These are phyloP conservation scores for Chaetomium olivaceum DNA, from an alignment of 2,329 filamentous ascomycete genomes.

Conservation along the genomic window DNA sequence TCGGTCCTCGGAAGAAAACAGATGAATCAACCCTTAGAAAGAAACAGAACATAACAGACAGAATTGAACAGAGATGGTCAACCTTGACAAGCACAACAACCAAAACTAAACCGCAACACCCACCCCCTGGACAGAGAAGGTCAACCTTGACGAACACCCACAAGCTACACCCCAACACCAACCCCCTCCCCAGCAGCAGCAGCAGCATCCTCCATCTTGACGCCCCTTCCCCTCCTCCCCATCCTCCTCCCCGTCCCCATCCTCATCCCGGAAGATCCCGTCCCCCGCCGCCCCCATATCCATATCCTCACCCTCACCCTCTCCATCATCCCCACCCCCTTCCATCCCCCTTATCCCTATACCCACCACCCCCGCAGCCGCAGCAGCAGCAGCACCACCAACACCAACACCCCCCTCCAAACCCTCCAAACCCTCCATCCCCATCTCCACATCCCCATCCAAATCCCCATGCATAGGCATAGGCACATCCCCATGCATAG, in stretches of 20 bases:
- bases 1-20: constrained; percentile 13
- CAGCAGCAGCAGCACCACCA: background rate
- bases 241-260: background rate
- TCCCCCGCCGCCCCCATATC: background rate
- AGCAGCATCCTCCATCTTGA: background rate
- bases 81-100: background rate
- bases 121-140: background rate
- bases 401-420: background rate
- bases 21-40: background rate
- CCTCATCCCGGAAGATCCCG: background rate
- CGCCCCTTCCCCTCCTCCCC: background rate
- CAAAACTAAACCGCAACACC: background rate
- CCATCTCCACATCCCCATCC: background rate
- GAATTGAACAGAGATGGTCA: background rate
- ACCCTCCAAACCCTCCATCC: too few relatives aligned
- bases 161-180: background rate
- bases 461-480: background rate
- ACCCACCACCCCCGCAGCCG: background rate
- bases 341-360: background rate
- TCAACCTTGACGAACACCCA: background rate
- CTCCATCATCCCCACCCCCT: background rate
- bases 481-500: background rate
- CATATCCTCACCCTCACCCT: background rate
- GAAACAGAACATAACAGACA: background rate
- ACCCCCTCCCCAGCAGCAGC: background rate